phyloP scores from a whole-genome alignment of 805 yeast genomes.

The Starmerella stigmatis region DNA sequence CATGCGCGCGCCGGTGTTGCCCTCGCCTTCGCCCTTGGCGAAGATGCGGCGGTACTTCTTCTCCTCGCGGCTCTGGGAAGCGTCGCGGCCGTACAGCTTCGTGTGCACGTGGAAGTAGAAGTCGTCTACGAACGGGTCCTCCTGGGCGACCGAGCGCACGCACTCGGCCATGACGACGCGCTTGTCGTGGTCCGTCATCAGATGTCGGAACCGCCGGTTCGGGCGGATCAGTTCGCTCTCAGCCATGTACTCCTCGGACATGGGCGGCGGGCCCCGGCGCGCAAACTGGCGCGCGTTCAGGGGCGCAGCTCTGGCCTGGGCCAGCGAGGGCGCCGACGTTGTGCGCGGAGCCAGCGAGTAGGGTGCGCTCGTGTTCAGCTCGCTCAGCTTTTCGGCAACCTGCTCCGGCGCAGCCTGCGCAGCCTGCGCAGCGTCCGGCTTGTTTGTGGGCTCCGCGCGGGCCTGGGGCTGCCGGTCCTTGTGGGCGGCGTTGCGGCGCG shows the following conservation, averaged over 20 bases:
- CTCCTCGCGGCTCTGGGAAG: constrained; percentile 5
- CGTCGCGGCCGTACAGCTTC: constrained; percentile 42
- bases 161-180: constrained; percentile 92
- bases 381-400: neutral
- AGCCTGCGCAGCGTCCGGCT: neutral
- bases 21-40: constrained; percentile 38
- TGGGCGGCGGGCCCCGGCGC: constrained; percentile 3
- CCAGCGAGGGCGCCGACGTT: neutral
- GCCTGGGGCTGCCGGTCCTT: neutral
- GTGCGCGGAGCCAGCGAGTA: constrained; percentile 5
- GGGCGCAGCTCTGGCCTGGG: neutral
- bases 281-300: neutral
- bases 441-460: neutral
- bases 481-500: neutral
- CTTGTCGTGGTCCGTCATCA: constrained; percentile 95
- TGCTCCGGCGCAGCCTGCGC: neutral
- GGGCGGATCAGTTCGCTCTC: constrained; percentile 21
- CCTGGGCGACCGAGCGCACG: constrained; percentile 88
- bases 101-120: constrained; percentile 90
- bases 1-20: constrained; percentile 53
- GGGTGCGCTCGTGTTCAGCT: constrained; percentile 1
- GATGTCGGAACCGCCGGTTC: constrained; percentile 53
- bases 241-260: constrained; percentile 13
- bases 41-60: constrained; percentile 61
- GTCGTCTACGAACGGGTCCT: constrained; percentile 94